These are phyloP conservation scores for Fusarium sp. DNA, from an alignment of 2,329 filamentous ascomycete genomes.

Conservation along the genomic window DNA sequence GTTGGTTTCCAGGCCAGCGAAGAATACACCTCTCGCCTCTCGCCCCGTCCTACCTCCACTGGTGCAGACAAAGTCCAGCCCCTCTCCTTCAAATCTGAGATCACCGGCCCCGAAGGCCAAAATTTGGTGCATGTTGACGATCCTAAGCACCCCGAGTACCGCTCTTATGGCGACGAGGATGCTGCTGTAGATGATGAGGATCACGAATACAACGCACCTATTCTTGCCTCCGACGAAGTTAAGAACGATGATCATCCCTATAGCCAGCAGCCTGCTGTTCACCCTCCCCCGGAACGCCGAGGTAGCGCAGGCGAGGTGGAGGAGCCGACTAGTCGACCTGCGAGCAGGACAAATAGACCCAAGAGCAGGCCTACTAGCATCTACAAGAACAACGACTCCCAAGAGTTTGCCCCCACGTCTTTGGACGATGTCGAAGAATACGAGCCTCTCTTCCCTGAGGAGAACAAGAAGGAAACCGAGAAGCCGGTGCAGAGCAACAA, in stretches of 20 bases:
- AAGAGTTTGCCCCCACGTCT: conserved; percentile 70
- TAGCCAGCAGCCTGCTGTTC: conserved; percentile 80
- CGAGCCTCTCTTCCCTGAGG: conserved; percentile 90
- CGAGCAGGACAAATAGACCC: conserved; percentile 55
- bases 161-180: conserved; percentile 51
- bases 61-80: conserved; percentile 25
- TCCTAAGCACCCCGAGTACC: conserved; percentile 50
- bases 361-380: conserved; percentile 61
- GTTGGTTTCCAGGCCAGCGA: conserved; percentile 89
- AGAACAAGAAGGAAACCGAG: conserved; percentile 63
- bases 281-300: conserved; percentile 73
- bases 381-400: conserved; percentile 63
- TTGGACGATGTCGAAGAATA: conserved; percentile 93
- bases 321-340: conserved; percentile 68
- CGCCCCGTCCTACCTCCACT: conserved; percentile 65
- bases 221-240: conserved; percentile 89
- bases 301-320: conserved; percentile 66
- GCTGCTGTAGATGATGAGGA: conserved; percentile 65
- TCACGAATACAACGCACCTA: conserved; percentile 75
- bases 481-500: conserved; percentile 56
- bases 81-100: conserved; percentile 44
- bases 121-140: conserved; percentile 81
- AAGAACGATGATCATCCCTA: conserved; percentile 75
- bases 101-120: conserved; percentile 57
- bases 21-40: conserved; percentile 79